Evolutionary conservation across 306 rosid genomes (phyloP).

Genomic region (Chamaecrista fasciculata): DNA sequence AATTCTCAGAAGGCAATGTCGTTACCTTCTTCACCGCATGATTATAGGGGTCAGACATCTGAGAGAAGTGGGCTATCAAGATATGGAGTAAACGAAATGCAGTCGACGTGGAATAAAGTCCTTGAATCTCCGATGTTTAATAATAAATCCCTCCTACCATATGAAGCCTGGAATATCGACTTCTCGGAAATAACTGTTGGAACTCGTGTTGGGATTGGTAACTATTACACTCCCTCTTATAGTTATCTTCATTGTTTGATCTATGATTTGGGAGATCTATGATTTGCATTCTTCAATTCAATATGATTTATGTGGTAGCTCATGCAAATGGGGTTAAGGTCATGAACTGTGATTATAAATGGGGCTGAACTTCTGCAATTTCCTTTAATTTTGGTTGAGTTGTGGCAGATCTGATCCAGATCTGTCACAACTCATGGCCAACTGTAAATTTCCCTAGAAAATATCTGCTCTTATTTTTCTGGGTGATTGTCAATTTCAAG

Average conservation of each 20-base stretch:
- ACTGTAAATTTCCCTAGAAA: background rate
- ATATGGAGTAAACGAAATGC: conserved; percentile 49
- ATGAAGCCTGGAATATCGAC: conserved; percentile 86
- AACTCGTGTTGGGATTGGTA: conserved; percentile 97
- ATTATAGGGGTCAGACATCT: conserved; percentile 65
- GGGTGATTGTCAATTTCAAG: conserved; percentile 18
- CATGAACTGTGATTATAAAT: conserved; percentile 7
- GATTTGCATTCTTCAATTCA: background rate
- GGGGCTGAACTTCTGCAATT: conserved; percentile 22
- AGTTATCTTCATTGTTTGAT: no score
- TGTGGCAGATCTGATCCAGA: conserved; percentile 12
- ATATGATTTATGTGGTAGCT: conserved; percentile 2
- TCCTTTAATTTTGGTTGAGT: conserved; percentile 17
- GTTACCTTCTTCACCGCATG: conserved; percentile 89
- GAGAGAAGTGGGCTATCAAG: conserved; percentile 53
- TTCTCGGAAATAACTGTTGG: conserved; percentile 87
- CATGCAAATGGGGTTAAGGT: conserved; percentile 9
- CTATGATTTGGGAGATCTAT: conserved; percentile 5
- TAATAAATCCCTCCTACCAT: conserved; percentile 72
- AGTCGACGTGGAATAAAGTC: conserved; percentile 76
- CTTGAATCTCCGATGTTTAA: conserved; percentile 64
- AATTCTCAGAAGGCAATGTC: conserved; percentile 83
- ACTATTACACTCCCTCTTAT: conserved; percentile 28
- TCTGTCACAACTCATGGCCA: background rate
- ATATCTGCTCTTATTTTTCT: conserved; percentile 5